A percentile compares a stretch with the other conserved stretches of the same genome.
Evolutionary conservation across 164 flowering plant genomes (phyloP).

Genomic region (Cinnamomum chago): DNA sequence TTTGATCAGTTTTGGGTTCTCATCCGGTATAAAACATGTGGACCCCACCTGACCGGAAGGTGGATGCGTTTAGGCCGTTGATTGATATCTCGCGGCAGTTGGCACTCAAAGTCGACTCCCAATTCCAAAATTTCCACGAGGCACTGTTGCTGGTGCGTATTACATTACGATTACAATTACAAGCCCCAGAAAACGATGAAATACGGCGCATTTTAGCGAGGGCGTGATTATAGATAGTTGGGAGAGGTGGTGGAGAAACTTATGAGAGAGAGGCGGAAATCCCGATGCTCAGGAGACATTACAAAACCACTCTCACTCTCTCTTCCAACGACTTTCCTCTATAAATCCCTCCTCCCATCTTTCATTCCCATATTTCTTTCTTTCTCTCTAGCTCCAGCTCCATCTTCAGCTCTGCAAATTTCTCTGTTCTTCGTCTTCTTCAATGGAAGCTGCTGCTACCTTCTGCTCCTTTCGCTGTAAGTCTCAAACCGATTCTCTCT

Average conservation of each 20-base stretch:
- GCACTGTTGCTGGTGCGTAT: too few relatives aligned
- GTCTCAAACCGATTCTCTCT: constrained; percentile 18
- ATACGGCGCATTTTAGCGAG: too few relatives aligned
- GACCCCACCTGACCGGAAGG: too few relatives aligned
- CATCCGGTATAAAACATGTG: too few relatives aligned
- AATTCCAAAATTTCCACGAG: too few relatives aligned
- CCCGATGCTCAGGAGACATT: neutral
- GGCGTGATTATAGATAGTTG: neutral
- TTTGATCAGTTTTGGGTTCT: too few relatives aligned
- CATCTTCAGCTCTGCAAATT: neutral
- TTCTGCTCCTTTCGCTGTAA: constrained; percentile 51
- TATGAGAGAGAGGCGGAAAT: neutral
- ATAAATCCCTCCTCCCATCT: neutral
- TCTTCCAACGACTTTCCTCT: neutral
- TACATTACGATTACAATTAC: too few relatives aligned
- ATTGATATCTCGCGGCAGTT: too few relatives aligned
- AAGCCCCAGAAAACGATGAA: too few relatives aligned
- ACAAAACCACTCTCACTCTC: neutral
- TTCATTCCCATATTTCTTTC: neutral
- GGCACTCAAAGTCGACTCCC: too few relatives aligned
- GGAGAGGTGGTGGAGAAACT: constrained; percentile 1
- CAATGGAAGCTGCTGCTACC: constrained; percentile 51
- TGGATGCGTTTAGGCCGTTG: too few relatives aligned
- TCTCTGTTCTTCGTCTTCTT: neutral
- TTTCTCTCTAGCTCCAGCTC: constrained; percentile 1